These are phyloP conservation scores for Mentha longifolia DNA, from an alignment of 257 asterid species.

Conservation along the genomic window DNA sequence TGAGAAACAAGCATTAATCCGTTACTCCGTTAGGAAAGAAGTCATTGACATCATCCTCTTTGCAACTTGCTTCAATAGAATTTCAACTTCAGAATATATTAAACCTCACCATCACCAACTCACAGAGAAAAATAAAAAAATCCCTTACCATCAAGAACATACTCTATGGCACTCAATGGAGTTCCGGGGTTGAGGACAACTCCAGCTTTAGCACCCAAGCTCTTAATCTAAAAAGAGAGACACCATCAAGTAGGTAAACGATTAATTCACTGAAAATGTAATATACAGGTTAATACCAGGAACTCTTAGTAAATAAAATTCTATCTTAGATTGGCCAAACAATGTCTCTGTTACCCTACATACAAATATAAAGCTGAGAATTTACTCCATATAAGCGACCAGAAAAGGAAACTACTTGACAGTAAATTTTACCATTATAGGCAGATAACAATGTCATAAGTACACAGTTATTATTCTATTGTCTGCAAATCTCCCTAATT, in stretches of 20 bases:
- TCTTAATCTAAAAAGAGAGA: conserved; percentile 61
- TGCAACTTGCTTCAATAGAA: neutral
- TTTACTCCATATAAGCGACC: neutral
- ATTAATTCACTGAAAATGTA: neutral
- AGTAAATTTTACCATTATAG: neutral
- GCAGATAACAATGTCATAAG: neutral
- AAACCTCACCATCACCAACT: conserved; percentile 66
- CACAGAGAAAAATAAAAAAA: too few species aligned
- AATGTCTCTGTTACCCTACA: conserved; percentile 9
- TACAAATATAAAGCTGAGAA: conserved; percentile 1
- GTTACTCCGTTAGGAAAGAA: neutral
- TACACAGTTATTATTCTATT: neutral
- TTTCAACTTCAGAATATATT: neutral
- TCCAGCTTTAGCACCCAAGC: conserved; percentile 99
- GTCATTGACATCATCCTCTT: conserved; percentile 11
- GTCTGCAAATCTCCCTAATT: neutral
- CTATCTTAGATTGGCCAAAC: neutral
- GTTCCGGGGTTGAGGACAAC: conserved; percentile 98
- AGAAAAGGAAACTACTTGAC: neutral
- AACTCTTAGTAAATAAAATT: neutral
- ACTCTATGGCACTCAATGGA: conserved; percentile 81
- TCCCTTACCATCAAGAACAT: conserved; percentile 88
- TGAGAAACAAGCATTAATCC: too few species aligned
- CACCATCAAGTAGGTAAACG: conserved; percentile 11
- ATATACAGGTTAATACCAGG: neutral